Base-by-base conservation (phyloP, 2,329 filamentous ascomycete genomes). In the Rosellinia necatrix region DNA sequence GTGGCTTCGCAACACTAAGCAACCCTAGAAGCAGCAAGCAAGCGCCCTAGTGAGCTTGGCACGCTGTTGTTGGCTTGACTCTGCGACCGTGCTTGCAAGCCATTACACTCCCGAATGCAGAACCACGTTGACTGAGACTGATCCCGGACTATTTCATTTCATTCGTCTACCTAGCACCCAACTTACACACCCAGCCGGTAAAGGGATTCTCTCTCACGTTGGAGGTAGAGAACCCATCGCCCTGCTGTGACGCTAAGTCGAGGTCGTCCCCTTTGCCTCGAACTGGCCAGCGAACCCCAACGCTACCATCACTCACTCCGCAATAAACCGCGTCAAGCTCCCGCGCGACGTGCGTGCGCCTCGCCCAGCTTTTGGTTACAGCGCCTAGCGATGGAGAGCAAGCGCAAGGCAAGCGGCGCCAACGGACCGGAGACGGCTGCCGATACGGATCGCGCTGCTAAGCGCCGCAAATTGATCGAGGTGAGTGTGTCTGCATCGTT, bases 401-500 rank as follows among this genome's bases (percentile, higher is more conserved):
- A 84, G 73, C 79, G 81, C 63, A 84, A 84, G 66, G 79, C 79
- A 32, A 71, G 70, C 59, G 69, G 71, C 63, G 68, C 70, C 47
- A 78, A 78, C 66, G 76, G 77, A 59, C 70, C 72, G 55, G 74
- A 74, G 53, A 59, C 70, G 47, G 72, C 46, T 25, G 62, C 72
- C 42, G 80, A 83, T 55, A 71, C 72, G 49, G 81, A 84, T 64
- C 79, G 81, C 67, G 77, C 78, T 52, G 73, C 78, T 6, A 85
- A 85, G 74, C 77, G 82, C 65, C 79, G 79, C 70, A 84, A 76
- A 69, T 74, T 73, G 66, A 76, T 74, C 68, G 80, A 78, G 70
- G 81, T 80, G 72, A 69, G 74, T 80, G 72, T 69, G 74, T 69
- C 62, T 38, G 49, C 27, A 42, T 44, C 38, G 10, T 53, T 52